These are phyloP conservation scores for Solanum clarkiae DNA, from an alignment of 257 asterid species.

Conservation along the genomic window DNA sequence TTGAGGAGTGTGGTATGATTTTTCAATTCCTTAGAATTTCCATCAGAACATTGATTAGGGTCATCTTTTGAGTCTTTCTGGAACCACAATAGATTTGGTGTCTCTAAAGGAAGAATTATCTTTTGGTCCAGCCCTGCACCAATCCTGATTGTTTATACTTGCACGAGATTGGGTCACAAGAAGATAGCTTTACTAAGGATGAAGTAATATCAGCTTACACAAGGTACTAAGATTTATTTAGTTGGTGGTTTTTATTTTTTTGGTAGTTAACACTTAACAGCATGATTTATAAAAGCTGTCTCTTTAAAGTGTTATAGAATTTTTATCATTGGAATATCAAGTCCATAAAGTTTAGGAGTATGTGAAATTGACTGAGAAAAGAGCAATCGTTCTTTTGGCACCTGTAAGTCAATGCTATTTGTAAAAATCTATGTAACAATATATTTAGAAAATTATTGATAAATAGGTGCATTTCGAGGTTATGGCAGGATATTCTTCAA, in stretches of 20 bases:
- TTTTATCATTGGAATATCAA: background rate
- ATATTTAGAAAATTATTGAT: background rate
- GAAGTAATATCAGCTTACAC: conserved; percentile 83
- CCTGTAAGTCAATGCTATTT: background rate
- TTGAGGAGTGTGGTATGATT: conserved; percentile 62
- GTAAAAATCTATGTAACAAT: background rate
- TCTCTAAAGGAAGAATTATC: background rate
- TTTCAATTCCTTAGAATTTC: background rate
- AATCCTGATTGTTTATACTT: conserved; percentile 82
- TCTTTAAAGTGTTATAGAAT: background rate
- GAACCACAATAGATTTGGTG: background rate
- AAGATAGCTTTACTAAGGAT: conserved; percentile 85
- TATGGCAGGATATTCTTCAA: background rate
- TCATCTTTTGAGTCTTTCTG: background rate
- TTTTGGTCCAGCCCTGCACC: conserved; percentile 70
- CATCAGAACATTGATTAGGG: background rate
- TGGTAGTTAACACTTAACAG: background rate
- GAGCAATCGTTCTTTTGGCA: background rate
- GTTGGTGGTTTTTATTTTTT: background rate
- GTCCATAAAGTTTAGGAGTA: background rate
- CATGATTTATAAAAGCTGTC: background rate
- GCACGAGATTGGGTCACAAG: conserved; percentile 83
- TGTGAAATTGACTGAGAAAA: background rate
- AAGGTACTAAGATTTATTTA: conserved; percentile 35
- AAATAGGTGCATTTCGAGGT: background rate